Evolutionary conservation across 805 yeast genomes (phyloP), one percentile per base, ranked within the genome.

Genomic region (Lachancea nothofagi): DNA sequence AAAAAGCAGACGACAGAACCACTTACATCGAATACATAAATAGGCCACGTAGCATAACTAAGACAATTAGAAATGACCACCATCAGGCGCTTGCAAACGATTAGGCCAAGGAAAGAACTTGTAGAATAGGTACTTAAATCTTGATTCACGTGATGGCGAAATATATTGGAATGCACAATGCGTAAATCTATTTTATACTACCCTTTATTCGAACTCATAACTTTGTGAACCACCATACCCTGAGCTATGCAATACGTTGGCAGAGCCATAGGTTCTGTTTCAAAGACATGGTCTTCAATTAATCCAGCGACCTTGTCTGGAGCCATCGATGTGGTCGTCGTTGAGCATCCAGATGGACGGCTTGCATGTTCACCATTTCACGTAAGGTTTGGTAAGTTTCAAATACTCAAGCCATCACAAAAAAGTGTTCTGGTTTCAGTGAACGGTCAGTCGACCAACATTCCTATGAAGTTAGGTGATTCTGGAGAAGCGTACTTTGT

Each of bases 401-500:
- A 89, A 52, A 72, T 93, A 47, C 69, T 93, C 44, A 78, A 95
- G 55, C 98, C 98, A 10, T 84, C 95, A 14, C 96, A 93, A 61
- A 93, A 90, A 69, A 89, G 86, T 59, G 95, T 90, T 39, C 94
- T 83, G 41, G 80, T 93, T 48, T 74, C 77, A 29, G 94, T 93
- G 28, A 93, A 93, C 63, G 97, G 83, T 26, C 73, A 73, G 44
- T 71, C 78, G 33, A 83, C 94, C 0, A 80, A 85, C 50, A 66
- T 90, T 34, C 96, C 96, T 7, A 93, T 93, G 97, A 93, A 93
- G 61, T 67, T 93, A 32, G 95, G 96, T 12, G 98, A 93, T 45
- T 96, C 94, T 6, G 98, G 98, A 10, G 98, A 93, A 62, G 98
- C 97, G 0, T 88, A 88, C 59, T 93, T 93, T 57, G 97, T 93